Conservation (phyloP, 2,329 filamentous ascomycete species). For the Sarocladium oryzae region DNA sequence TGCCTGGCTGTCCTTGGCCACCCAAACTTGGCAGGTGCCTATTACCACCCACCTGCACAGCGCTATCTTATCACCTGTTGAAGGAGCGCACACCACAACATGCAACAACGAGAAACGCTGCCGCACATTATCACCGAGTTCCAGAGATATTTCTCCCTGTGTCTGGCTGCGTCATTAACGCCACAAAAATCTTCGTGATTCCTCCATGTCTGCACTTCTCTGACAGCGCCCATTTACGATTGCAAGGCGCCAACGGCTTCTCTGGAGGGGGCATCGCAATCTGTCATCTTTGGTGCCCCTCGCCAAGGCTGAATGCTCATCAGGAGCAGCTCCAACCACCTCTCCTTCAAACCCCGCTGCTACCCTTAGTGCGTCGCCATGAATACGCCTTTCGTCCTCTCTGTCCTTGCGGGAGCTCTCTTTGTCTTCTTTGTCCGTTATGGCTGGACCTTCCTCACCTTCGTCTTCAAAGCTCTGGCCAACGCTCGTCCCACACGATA, state of each 20-base stretch:
- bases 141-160: no score
- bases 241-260: no score
- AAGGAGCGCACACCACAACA: no score
- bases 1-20: no score
- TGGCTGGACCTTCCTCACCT: constrained; percentile 11
- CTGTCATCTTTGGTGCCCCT: background rate
- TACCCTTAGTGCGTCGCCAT: background rate
- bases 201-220: background rate
- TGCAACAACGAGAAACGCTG: no score
- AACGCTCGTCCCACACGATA: constrained; percentile 28
- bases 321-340: background rate
- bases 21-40: background rate
- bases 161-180: no score
- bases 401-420: constrained; percentile 27
- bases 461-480: constrained; percentile 17
- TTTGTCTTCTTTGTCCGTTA: constrained; percentile 25
- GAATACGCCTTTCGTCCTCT: constrained; percentile 24
- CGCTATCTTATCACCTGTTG: no score
- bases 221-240: background rate
- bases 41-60: no score
- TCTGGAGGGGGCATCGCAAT: constrained; percentile 4
- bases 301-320: background rate
- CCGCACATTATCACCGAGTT: no score
- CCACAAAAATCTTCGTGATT: no score
- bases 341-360: background rate